Evolutionary conservation across 2,329 filamentous ascomycete genomes (phyloP).

Genomic region (Tolypocladium sp.): DNA sequence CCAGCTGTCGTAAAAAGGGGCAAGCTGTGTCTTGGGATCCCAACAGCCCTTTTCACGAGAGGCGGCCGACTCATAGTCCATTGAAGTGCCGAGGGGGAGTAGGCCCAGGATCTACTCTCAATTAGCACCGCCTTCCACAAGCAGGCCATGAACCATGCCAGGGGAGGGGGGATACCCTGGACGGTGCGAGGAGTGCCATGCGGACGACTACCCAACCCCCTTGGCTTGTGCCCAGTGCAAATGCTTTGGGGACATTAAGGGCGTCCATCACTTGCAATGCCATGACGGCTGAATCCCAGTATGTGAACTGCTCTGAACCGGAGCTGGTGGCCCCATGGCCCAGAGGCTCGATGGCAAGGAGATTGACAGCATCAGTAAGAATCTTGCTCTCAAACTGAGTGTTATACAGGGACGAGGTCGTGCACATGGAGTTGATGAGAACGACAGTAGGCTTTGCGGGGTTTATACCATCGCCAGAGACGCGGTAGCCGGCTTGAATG

Average conservation of each 20-base stretch:
- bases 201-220: constrained; percentile 41
- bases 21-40: constrained; percentile 33
- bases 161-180: constrained; percentile 24
- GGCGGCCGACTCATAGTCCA: constrained; percentile 41
- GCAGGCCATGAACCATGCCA: neutral
- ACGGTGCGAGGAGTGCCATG: constrained; percentile 41
- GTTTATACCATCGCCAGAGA: constrained; percentile 33
- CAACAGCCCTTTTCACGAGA: constrained; percentile 38
- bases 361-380: constrained; percentile 33
- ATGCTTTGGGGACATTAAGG: constrained; percentile 36
- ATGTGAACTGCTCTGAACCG: constrained; percentile 39
- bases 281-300: constrained; percentile 47
- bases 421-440: constrained; percentile 44
- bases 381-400: constrained; percentile 29
- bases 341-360: constrained; percentile 43
- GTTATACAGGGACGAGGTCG: constrained; percentile 35
- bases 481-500: constrained; percentile 34
- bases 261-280: constrained; percentile 45
- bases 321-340: constrained; percentile 39
- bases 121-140: neutral
- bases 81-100: constrained; percentile 38
- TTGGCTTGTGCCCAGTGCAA: constrained; percentile 41
- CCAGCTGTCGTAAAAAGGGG: constrained; percentile 34
- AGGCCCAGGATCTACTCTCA: constrained; percentile 33
- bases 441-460: constrained; percentile 39